Evolutionary conservation across 805 yeast species (phyloP), one percentile per base, ranked within the genome.

Genomic region (Ogataea pignaliae): DNA sequence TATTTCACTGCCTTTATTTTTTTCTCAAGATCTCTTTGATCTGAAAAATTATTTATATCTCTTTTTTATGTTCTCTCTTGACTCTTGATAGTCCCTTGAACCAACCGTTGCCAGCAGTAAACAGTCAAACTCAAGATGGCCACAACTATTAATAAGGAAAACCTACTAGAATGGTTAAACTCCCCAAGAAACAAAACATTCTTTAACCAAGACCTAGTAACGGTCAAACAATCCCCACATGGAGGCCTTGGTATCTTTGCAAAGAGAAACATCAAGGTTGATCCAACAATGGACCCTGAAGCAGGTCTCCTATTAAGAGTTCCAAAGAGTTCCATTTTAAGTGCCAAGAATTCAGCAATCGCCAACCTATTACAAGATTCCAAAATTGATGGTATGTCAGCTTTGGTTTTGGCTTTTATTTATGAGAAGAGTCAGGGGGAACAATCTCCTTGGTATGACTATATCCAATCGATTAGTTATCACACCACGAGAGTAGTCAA

Each of bases 161-260:
- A 51, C 17, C 64, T 76, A 10, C 39, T 72, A 13, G 47, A 59
- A 12, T 87, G 93, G 85, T 71, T 85, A n/a, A 50, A 61, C 14
- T 58, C 66, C 3, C 61, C 68, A 3, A 37, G 45, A 3, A 72
- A 77, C 42, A 72, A 78, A 42, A 74, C 83, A 1, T 72, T 69
- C 46, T 78, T 88, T 75, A 72, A 78, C 46, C 60, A 72, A 6
- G 72, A 69, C 2, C 42, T 61, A 2, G 57, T 83, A 10, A 68
- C 69, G 33, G 60, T 84, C 1, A 68, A 62, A 31, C 47, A 53
- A n/a, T 78, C 88, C 0, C 51, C 63, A 3, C 46, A 66, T 2
- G 88, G 87, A 2, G 95, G 95, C 1, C 51, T 78, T 2, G 96
- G 96, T 7, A 91, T 88, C 0, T 85, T 84, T 59, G 82, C 85